Percentiles rank a stretch among this genome's conserved stretches.
Evolutionary conservation across 352 stramenopile genomes (phyloP).

Genomic region (Globisporangium iwayamae): DNA sequence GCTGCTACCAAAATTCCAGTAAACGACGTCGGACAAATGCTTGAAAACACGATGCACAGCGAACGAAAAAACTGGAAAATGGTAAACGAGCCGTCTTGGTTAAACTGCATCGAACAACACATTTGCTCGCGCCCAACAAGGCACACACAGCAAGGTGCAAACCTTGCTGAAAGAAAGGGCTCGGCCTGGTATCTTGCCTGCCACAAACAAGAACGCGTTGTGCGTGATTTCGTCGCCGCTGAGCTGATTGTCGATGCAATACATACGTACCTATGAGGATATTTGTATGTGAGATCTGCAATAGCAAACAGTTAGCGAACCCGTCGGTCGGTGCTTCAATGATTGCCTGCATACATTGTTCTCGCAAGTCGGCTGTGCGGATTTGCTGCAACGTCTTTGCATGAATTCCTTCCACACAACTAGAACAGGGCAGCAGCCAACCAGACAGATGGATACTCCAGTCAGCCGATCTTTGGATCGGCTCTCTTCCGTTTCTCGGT

Average conservation of each 20-base stretch:
- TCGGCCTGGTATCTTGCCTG: not conserved
- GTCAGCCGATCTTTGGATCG: not conserved
- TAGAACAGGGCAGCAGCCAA: not conserved
- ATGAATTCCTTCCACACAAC: too few relatives aligned
- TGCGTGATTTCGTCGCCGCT: not conserved
- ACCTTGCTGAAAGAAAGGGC: not conserved
- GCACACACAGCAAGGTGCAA: not conserved
- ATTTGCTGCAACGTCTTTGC: not conserved
- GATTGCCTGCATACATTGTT: not conserved
- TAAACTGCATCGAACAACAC: not conserved
- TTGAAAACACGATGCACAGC: not conserved
- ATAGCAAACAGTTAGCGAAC: not conserved
- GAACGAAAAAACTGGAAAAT: not conserved
- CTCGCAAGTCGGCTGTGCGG: not conserved
- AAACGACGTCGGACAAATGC: too few relatives aligned
- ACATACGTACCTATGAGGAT: not conserved
- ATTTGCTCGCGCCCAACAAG: not conserved
- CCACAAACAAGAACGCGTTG: not conserved
- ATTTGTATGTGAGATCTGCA: not conserved
- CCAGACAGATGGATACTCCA: not conserved
- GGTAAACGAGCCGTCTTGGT: not conserved
- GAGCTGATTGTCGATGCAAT: not conserved
- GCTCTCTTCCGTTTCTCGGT: constrained; percentile 1
- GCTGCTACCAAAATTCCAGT: too few relatives aligned
- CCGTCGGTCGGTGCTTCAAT: not conserved